Base-by-base conservation (phyloP, 176 grass and related monocot species). In the Triticum aestivum region DNA sequence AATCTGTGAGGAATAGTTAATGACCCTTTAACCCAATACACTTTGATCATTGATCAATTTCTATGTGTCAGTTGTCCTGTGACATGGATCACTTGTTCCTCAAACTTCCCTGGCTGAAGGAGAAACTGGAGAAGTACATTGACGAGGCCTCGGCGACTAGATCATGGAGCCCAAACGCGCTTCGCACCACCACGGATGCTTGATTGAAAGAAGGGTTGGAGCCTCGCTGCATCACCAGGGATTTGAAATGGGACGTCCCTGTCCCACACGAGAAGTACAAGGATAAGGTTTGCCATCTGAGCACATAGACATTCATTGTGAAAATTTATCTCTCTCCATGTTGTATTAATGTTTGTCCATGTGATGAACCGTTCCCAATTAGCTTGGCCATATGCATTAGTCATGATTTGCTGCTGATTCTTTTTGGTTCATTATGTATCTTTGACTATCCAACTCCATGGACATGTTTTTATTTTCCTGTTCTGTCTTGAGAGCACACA, bases 221-320 rank as follows among this genome's bases (percentile, higher is more conserved):
- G 35, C 35, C 35, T 37, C 35, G 6, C 0, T 37, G 35, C 35
- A 37, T 37, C 35, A 6, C 5, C 5, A 37, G 5, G 5, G 80
- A 93, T 86, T 87, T 93, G 80, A 93, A 91, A 82, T 96, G 94
- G 94, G 94, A 89, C 24, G 89, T 96, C 37, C 85, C 85, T 84
- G 86, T 37, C 35, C 35, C 35, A 37, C 35, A 6, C 6, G 35
- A 37, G 35, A 37, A 37, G 35, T 37, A 37, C 61, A 91, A 88
- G 52, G 85, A 93, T 29, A 93, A 91, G 87, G 91, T 93, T 32
- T 59, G 61, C 2, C n/a, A 85, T 87, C 23, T 80, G 35, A 56
- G 23, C 34, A 52, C 65, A 23, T 20, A 34, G 4, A 17, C 20
- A 2, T 63, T 14, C 69, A 83, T 3, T 39, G 7, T 27, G 5